Evolutionary conservation across 345 rosid species (phyloP).

Genomic region (Euphorbia lathyris): DNA sequence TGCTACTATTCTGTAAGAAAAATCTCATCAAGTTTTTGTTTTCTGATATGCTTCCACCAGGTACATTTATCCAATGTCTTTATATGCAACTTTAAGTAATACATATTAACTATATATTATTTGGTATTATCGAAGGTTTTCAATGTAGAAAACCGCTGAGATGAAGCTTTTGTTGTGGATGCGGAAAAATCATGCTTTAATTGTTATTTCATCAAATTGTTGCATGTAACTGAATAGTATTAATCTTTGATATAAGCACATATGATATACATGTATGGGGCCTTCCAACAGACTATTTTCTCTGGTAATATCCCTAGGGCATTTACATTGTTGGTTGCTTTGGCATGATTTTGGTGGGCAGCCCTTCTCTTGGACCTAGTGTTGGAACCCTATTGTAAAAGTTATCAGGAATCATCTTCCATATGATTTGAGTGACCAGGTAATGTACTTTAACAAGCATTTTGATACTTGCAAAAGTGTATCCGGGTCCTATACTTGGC

Average conservation of each 20-base stretch:
- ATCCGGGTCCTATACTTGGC: constrained; percentile 50
- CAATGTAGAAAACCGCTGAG: not conserved
- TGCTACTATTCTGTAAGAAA: not conserved
- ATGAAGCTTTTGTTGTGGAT: not conserved
- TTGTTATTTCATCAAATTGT: too few species aligned
- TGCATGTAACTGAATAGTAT: not conserved
- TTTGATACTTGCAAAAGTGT: constrained; percentile 49
- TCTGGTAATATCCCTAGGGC: not conserved
- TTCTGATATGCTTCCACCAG: too few species aligned
- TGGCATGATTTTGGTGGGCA: constrained; percentile 32
- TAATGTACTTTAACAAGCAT: constrained; percentile 41
- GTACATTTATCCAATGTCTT: too few species aligned
- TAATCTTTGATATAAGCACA: not conserved
- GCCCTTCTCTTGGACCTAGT: constrained; percentile 46
- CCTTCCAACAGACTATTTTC: not conserved
- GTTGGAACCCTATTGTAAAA: constrained; percentile 39
- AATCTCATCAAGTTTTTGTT: not conserved
- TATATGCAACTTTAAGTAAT: too few species aligned
- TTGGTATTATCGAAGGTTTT: not conserved
- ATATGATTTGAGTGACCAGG: constrained; percentile 43
- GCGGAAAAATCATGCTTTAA: not conserved
- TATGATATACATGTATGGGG: not conserved
- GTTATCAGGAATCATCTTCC: constrained; percentile 39
- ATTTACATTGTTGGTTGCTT: constrained; percentile 10
- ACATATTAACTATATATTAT: too few species aligned